These are phyloP conservation scores for Serendipita sp. DNA, from an alignment of 768 basidiomycete species.

Conservation along the genomic window DNA sequence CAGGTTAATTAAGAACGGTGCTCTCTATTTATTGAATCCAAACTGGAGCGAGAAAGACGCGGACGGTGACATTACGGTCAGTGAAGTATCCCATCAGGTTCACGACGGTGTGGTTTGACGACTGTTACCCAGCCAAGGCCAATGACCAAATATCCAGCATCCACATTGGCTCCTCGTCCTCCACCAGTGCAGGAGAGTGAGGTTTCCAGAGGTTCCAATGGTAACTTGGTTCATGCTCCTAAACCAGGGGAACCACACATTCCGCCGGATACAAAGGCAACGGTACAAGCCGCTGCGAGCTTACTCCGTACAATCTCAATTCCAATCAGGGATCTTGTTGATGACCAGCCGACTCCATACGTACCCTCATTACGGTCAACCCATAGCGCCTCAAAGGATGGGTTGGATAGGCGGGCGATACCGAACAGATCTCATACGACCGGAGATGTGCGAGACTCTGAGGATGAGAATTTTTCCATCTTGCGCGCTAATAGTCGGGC, in stretches of 20 bases:
- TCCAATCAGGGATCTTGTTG: neutral
- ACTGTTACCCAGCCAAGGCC: neutral
- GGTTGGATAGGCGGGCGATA: no score
- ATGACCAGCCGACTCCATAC: neutral
- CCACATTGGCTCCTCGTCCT: neutral
- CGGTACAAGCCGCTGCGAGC: neutral
- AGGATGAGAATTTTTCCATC: no score
- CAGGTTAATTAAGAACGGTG: constrained; percentile 56
- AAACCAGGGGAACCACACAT: neutral
- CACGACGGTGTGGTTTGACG: neutral
- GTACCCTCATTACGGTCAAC: no score
- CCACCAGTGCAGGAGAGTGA: neutral
- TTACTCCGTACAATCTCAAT: neutral
- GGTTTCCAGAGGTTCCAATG: neutral
- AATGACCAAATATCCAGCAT: neutral
- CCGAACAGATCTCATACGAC: no score
- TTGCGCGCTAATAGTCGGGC: no score
- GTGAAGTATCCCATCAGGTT: neutral
- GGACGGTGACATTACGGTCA: neutral
- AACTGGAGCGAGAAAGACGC: constrained; percentile 43
- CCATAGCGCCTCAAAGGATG: no score
- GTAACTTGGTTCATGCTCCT: neutral
- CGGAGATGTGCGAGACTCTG: no score
- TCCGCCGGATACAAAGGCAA: neutral
- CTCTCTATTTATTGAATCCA: constrained; percentile 57